Conservation (phyloP, 441 rosid genomes). For the Macaranga tanarius region DNA sequence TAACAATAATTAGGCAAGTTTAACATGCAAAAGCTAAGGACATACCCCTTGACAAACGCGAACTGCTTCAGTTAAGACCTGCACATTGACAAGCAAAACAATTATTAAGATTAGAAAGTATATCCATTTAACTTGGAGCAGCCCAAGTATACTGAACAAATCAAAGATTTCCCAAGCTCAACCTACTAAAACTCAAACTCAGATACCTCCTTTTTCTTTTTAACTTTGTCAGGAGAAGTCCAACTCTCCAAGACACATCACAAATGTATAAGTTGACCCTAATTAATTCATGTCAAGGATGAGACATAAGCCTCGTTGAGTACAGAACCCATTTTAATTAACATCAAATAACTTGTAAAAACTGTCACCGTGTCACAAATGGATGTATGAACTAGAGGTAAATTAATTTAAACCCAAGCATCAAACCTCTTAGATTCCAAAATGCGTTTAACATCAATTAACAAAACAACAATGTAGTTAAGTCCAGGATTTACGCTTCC, state of each 20-base stretch:
- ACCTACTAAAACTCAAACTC: slow-evolving; percentile 1
- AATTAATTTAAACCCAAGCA: not conserved
- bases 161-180: not conserved
- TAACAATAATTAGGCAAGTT: not conserved
- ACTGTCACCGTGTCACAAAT: not conserved
- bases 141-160: not conserved
- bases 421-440: not conserved
- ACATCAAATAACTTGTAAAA: not conserved
- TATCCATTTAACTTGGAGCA: not conserved
- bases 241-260: not conserved
- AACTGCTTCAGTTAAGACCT: slow-evolving; percentile 96
- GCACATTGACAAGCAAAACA: slow-evolving; percentile 31
- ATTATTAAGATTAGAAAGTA: slow-evolving; percentile 3
- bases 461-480: not conserved
- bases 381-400: not conserved
- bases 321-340: not conserved
- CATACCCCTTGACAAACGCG: slow-evolving; percentile 81
- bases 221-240: not conserved
- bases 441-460: not conserved
- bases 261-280: not conserved
- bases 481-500: not conserved
- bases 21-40: slow-evolving; percentile 13
- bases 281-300: not conserved
- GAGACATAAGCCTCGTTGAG: not conserved
- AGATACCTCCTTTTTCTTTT: not conserved